phyloP scores from a whole-genome alignment of 2,329 filamentous ascomycete species.

The Claviceps monticola region DNA sequence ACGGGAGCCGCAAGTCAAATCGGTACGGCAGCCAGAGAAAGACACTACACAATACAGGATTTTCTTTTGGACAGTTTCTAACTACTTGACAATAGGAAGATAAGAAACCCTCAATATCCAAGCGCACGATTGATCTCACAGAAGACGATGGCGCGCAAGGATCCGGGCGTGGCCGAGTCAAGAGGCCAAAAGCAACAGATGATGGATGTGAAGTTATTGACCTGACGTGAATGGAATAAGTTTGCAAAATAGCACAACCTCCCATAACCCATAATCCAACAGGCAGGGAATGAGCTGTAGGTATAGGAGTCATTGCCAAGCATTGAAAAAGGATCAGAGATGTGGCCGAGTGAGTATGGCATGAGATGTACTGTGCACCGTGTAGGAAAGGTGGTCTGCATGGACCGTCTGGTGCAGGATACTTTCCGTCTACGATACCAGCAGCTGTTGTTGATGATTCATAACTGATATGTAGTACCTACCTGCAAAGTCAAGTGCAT shows the following conservation, averaged over 20 bases:
- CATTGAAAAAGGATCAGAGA: background rate
- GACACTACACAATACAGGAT: too few relatives aligned
- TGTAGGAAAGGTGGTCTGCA: too few relatives aligned
- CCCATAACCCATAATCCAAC: background rate
- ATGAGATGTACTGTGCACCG: background rate
- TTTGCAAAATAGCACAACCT: background rate
- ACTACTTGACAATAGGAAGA: background rate
- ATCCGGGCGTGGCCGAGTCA: background rate
- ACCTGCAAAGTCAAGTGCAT: too few relatives aligned
- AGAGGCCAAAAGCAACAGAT: background rate
- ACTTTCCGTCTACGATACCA: too few relatives aligned
- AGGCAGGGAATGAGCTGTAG: background rate
- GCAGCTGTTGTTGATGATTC: too few relatives aligned
- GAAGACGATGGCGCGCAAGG: background rate
- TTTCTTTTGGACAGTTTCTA: background rate
- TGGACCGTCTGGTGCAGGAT: too few relatives aligned
- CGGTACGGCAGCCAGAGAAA: background rate
- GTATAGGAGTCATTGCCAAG: background rate
- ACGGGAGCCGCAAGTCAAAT: background rate
- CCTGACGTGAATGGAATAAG: background rate
- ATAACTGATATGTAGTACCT: too few relatives aligned
- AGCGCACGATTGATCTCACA: constrained; percentile 7
- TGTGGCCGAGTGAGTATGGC: background rate
- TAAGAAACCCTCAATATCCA: background rate
- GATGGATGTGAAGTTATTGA: background rate